Evolutionary conservation across 2,329 filamentous ascomycete genomes (phyloP), one percentile per base, ranked within the genome.

Genomic region (Fusarium sp.): DNA sequence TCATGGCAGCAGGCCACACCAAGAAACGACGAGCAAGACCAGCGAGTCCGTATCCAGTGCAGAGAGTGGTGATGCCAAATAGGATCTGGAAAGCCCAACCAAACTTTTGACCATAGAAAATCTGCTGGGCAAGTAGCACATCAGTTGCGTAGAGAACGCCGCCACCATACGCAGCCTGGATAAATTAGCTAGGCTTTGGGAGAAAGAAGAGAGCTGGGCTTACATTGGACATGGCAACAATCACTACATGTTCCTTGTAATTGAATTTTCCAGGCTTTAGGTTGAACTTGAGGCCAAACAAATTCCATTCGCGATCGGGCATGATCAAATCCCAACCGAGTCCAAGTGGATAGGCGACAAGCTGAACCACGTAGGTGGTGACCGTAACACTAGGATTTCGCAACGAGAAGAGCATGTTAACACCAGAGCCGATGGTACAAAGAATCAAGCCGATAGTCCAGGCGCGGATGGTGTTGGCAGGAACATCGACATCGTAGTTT

Each of bases 171-270:
- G 86, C 86, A 68, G 86, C 85, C 85, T 84, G 20, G 11, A n/a
- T 35, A 43, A 35, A 52, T 58, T n/a, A 69, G 71, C 75, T 29
- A 76, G 63, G 37, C n/a, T 41, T 15, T 20, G 13, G 20, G 18
- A n/a, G 31, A 31, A 15, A 38, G 42, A 10, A 41, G 28, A 20
- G n/a, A 35, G 20, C 21, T 21, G 8, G 9, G 77, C 85, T 79
- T 71, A 88, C 87, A 75, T 89, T 89, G 3, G 87, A 88, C 88
- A 90, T 90, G 75, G 88, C 85, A 24, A 88, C 86, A 69, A 89
- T 88, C 38, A 89, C 79, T 50, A 88, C 85, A 72, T 89, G 87
- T 73, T 89, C 87, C 79, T 89, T 89, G 76, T 84, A 85, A 77
- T 88, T 89, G 78, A 89, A 89, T 21, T 82, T 84, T 20, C 86